Percentiles rank a stretch among this genome's conserved stretches.
Evolutionary conservation across 768 basidiomycete genomes (phyloP).

Genomic region (Kwoniella dejecticola): DNA sequence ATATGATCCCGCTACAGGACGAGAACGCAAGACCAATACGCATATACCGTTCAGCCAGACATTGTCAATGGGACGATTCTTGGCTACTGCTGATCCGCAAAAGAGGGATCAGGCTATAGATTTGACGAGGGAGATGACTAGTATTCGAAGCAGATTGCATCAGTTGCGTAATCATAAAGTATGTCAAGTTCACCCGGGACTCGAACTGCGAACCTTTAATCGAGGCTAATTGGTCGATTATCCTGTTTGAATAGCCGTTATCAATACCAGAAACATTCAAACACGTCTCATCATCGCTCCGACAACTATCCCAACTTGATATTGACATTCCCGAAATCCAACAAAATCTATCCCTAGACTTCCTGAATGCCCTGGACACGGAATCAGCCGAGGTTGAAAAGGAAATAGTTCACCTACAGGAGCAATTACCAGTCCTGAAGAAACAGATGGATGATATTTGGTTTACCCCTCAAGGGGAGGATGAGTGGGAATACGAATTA

Average conservation of each 20-base stretch:
- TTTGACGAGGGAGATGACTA: slow-evolving; percentile 68
- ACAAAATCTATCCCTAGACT: slow-evolving; percentile 31
- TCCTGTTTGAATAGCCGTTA: slow-evolving; percentile 29
- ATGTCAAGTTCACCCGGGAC: too few relatives aligned
- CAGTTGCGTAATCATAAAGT: slow-evolving; percentile 74
- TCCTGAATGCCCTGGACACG: slow-evolving; percentile 34
- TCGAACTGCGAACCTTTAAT: too few relatives aligned
- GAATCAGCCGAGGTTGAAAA: slow-evolving; percentile 25
- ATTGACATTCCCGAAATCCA: neutral
- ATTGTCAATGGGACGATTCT: slow-evolving; percentile 87
- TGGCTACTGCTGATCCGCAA: slow-evolving; percentile 69
- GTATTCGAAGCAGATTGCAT: slow-evolving; percentile 69
- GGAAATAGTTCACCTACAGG: slow-evolving; percentile 37
- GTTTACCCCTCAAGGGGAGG: slow-evolving; percentile 68
- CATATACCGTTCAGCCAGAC: slow-evolving; percentile 88
- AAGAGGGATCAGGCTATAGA: slow-evolving; percentile 72
- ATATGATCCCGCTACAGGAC: slow-evolving; percentile 86
- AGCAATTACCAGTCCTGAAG: slow-evolving; percentile 26
- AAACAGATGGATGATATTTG: slow-evolving; percentile 68
- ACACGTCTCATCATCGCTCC: slow-evolving; percentile 28
- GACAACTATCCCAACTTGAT: slow-evolving; percentile 7
- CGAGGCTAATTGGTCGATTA: neutral
- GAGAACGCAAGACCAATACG: slow-evolving; percentile 93
- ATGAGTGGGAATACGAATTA: slow-evolving; percentile 72
- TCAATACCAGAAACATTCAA: slow-evolving; percentile 39